Conservation (phyloP, 139 green algal species). For the Tetradesmus lagerheimii region DNA sequence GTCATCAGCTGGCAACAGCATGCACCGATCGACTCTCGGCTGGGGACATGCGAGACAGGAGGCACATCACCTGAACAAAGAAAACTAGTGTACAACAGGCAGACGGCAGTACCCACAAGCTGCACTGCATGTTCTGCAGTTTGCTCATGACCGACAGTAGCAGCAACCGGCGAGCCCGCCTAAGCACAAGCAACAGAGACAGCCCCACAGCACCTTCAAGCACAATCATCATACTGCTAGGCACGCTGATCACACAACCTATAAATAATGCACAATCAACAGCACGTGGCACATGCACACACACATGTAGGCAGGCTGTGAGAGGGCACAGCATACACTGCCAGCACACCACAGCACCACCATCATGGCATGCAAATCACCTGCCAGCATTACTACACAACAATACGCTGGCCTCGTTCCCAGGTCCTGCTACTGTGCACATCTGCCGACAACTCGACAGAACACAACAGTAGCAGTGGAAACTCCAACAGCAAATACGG, state of each 20-base stretch:
- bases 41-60: not conserved
- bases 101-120: not conserved
- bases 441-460: not conserved
- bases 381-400: not conserved
- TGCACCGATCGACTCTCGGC: not conserved
- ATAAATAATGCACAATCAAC: not conserved
- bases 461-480: not conserved
- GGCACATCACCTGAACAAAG: not conserved
- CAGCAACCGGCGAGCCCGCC: not conserved
- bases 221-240: not conserved
- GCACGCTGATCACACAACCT: not conserved
- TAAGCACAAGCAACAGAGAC: not conserved
- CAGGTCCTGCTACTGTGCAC: not conserved
- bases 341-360: not conserved
- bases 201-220: not conserved
- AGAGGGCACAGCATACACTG: not conserved
- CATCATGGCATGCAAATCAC: not conserved
- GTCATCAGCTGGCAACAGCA: not conserved
- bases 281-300: not conserved
- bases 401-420: not conserved
- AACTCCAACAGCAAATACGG: not conserved
- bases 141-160: not conserved
- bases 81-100: not conserved
- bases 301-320: not conserved
- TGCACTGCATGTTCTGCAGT: slow-evolving; percentile 1